Percentiles rank a stretch among this genome's conserved stretches.
Conservation (phyloP, 345 rosid species). For the Salix caprea region DNA sequence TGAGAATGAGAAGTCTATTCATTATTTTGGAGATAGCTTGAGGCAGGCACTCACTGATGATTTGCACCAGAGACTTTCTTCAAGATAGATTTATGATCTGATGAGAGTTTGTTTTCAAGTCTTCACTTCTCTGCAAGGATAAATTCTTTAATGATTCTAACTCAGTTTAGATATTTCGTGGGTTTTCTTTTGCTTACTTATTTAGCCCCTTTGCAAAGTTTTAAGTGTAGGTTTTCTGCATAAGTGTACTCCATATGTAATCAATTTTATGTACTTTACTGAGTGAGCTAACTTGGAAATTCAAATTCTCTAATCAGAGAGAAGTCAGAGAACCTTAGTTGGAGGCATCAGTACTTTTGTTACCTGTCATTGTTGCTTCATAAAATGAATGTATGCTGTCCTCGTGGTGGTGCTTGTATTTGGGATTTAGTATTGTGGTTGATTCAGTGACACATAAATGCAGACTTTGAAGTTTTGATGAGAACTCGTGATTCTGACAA, state of each 20-base stretch:
- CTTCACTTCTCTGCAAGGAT: conserved; percentile 9
- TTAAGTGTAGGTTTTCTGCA: conserved; percentile 16
- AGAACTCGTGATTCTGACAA: too few species aligned
- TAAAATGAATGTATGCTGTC: not conserved
- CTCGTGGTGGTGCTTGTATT: too few species aligned
- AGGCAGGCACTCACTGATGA: conserved; percentile 96
- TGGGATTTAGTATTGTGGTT: too few species aligned
- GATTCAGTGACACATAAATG: too few species aligned
- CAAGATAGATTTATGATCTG: conserved; percentile 39
- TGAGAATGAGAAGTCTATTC: conserved; percentile 76
- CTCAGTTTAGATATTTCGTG: conserved; percentile 10
- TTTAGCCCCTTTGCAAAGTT: conserved; percentile 4
- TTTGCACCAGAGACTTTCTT: conserved; percentile 85
- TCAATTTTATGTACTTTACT: not conserved
- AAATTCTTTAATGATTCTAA: conserved; percentile 20
- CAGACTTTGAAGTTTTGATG: too few species aligned
- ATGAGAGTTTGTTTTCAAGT: conserved; percentile 3
- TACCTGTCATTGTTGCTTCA: not conserved
- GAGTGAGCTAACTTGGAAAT: conserved; percentile 17
- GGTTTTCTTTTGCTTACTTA: not conserved
- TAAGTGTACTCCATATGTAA: conserved; percentile 12
- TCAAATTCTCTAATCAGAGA: not conserved
- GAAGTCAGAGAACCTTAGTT: not conserved
- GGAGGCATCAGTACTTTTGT: not conserved
- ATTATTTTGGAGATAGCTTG: conserved; percentile 72